Base-by-base conservation (phyloP, 1,139 yeast species). In the Candida sp. region DNA sequence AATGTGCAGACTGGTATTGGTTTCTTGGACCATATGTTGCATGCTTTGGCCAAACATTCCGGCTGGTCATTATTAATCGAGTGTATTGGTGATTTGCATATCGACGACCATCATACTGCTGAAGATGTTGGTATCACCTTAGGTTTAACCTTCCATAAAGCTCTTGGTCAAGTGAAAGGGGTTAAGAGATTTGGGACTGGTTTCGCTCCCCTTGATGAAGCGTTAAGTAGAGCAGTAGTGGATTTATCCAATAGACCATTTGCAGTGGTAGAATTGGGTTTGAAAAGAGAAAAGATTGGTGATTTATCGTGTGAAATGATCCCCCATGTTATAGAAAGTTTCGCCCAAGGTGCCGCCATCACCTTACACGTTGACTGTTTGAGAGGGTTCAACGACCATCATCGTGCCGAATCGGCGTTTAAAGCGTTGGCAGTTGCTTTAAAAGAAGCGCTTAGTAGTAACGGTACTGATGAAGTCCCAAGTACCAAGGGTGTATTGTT, bases 81-180 rank as follows among this genome's bases (percentile, higher is more conserved):
- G 59, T 91, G 98, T 66, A 77, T 86, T 48, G 99, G 99, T 34
- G 99, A 93, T 61, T 72, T 90, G 58, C 96, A 90, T 64, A 91
- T 93, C 43, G 99, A 93, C 62, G 99, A 93, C 66, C 99, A 93
- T 64, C 99, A 93, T 64, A 84, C 96, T 1, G 87, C 97, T 5
- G 99, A 93, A 65, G 99, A 93, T 66, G 89, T 90, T 49, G 97
- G 93, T 35, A 88, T 93, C 52, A 89, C 97, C 1, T 72, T 93
- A 32, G 99, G 99, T 3, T 73, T 76, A 55, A 95, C 97, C 1
- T 90, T 93, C 71, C 87, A 89, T 58, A 71, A 85, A 56, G 98
- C 98, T 0, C 68, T 93, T 49, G 98, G 98, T 21, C 86, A 83
- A 35, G 87, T 93, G 34, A 80, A 81, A 55, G 99, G 99, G 43